phyloP scores from a whole-genome alignment of 2,329 filamentous ascomycete genomes.

The Pestalotiopsis fici region DNA sequence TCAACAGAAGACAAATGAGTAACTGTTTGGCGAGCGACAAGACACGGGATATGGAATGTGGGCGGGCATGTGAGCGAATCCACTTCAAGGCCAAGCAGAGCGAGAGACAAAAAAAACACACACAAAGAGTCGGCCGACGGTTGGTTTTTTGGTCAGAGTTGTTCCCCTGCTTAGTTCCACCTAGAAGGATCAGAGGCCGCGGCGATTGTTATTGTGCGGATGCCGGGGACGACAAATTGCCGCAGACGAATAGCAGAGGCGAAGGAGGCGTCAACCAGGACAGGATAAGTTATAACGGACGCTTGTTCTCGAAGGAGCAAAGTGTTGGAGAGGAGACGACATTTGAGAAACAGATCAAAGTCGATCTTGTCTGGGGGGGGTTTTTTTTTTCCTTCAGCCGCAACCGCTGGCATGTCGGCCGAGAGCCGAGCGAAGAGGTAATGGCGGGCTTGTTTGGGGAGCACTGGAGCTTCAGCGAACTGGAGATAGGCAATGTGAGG shows the following conservation, averaged over 20 bases:
- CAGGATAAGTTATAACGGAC: too few species aligned
- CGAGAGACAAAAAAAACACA: not conserved
- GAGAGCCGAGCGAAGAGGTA: too few species aligned
- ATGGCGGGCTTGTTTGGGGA: too few species aligned
- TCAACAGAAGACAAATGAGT: not conserved
- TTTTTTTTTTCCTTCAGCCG: not conserved
- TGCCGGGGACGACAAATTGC: constrained; percentile 7
- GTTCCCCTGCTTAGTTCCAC: not conserved
- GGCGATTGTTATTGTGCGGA: not conserved
- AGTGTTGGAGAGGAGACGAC: too few species aligned
- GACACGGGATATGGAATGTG: not conserved
- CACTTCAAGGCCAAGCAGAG: not conserved
- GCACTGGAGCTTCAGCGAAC: too few species aligned
- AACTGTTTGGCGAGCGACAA: not conserved
- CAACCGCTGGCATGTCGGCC: not conserved
- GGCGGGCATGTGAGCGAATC: not conserved
- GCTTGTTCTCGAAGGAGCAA: too few species aligned
- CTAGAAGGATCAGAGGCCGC: not conserved
- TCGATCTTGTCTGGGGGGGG: not conserved
- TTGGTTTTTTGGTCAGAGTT: not conserved
- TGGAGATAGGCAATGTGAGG: too few species aligned
- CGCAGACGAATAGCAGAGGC: not conserved
- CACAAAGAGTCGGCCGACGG: not conserved
- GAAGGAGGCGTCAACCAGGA: not conserved
- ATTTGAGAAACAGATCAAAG: not conserved